These are phyloP conservation scores for Apiospora marii DNA, from an alignment of 2,329 filamentous ascomycete species.

Conservation along the genomic window DNA sequence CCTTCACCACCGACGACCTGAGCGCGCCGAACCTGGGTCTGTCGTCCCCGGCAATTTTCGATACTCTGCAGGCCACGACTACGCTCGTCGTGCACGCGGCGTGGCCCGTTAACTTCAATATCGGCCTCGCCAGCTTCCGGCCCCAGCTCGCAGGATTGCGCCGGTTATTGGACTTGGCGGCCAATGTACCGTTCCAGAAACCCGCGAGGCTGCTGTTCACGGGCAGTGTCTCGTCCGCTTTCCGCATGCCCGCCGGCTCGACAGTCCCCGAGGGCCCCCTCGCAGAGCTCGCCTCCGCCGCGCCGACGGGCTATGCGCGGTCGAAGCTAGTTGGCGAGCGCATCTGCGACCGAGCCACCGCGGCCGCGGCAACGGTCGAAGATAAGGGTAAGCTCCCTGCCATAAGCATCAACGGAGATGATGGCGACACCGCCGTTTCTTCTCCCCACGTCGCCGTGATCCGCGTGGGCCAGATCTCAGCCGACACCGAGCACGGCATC, in stretches of 20 bases:
- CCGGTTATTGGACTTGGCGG: conserved; percentile 49
- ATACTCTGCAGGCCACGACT: conserved; percentile 39
- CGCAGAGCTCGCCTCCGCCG: conserved; percentile 37
- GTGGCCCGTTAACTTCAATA: conserved; percentile 61
- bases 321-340: conserved; percentile 49
- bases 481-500: conserved; percentile 41
- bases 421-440: not conserved
- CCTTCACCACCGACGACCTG: conserved; percentile 49
- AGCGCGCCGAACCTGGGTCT: conserved; percentile 49
- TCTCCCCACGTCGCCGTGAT: conserved; percentile 37
- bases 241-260: conserved; percentile 38
- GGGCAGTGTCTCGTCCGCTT: conserved; percentile 48
- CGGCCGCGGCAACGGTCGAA: conserved; percentile 35
- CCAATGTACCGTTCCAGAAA: conserved; percentile 35
- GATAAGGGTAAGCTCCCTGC: not conserved
- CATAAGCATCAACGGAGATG: not conserved
- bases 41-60: conserved; percentile 35
- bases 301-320: conserved; percentile 44
- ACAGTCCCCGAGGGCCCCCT: conserved; percentile 42
- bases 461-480: conserved; percentile 46
- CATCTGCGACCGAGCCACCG: conserved; percentile 43
- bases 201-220: conserved; percentile 48
- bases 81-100: conserved; percentile 55
- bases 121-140: conserved; percentile 54
- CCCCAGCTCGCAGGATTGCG: conserved; percentile 51